A percentile compares a stretch with the other conserved stretches of the same genome.
Conservation (phyloP, 176 grass and related monocot species). For the Zoysia pacifica region DNA sequence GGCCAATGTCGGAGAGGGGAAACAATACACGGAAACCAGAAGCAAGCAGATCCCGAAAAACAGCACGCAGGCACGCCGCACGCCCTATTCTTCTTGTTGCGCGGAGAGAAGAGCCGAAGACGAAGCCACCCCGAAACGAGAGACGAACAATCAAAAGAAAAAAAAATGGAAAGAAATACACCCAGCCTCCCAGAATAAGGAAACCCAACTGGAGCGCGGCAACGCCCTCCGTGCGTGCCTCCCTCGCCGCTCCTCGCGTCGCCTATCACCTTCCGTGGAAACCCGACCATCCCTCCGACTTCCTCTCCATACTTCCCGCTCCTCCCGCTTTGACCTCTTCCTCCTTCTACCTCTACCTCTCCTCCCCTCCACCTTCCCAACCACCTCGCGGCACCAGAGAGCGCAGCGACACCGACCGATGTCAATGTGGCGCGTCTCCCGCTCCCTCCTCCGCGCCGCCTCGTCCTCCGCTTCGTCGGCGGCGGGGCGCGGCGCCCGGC, state of each 20-base stretch:
- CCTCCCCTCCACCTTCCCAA: neutral
- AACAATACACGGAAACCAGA: too few relatives aligned
- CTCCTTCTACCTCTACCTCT: too few relatives aligned
- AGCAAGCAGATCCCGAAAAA: too few relatives aligned
- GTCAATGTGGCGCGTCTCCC: conserved; percentile 68
- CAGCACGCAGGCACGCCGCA: too few relatives aligned
- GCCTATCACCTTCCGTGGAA: neutral
- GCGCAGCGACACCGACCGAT: conserved; percentile 21
- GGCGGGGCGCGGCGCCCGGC: neutral
- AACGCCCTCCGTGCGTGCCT: neutral
- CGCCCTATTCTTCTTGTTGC: too few relatives aligned
- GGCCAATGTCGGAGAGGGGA: too few relatives aligned
- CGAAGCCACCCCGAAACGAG: too few relatives aligned
- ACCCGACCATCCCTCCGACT: neutral
- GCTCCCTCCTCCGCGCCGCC: conserved; percentile 52
- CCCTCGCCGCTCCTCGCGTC: neutral
- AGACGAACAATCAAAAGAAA: too few relatives aligned
- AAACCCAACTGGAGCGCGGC: too few relatives aligned
- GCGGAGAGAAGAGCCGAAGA: too few relatives aligned
- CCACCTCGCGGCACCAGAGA: neutral
- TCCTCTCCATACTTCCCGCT: conserved; percentile 29
- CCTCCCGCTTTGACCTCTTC: conserved; percentile 17
- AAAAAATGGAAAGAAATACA: too few relatives aligned
- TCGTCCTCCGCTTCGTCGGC: neutral
- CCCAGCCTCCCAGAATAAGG: neutral